Evolutionary conservation across 176 grass and related monocot species (phyloP).

Genomic region (bread wheat (Triticum aestivum)): IWGSC_CS_RefSeq_v2.1 NC_057798.1:727044127-727044626

Average conservation of each 20-base stretch:
- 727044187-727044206: neutral
- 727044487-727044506: neutral
- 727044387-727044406: no score
- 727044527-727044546: neutral
- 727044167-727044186: neutral
- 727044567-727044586: neutral
- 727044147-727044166: neutral
- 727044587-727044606: conserved; percentile 5
- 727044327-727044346: no score
- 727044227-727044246: neutral
- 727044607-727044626: neutral
- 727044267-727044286: neutral
- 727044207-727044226: neutral
- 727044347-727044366: no score
- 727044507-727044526: neutral
- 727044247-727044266: neutral
- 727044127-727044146: neutral
- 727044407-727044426: neutral
- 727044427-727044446: neutral
- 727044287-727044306: neutral
- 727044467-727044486: neutral
- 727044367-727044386: no score
- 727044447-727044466: neutral
- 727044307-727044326: no score
- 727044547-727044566: neutral